Percentiles rank a stretch among this genome's conserved stretches.
Conservation (phyloP, 2,329 filamentous ascomycete species). For the Cladobotryum protrusum region DNA sequence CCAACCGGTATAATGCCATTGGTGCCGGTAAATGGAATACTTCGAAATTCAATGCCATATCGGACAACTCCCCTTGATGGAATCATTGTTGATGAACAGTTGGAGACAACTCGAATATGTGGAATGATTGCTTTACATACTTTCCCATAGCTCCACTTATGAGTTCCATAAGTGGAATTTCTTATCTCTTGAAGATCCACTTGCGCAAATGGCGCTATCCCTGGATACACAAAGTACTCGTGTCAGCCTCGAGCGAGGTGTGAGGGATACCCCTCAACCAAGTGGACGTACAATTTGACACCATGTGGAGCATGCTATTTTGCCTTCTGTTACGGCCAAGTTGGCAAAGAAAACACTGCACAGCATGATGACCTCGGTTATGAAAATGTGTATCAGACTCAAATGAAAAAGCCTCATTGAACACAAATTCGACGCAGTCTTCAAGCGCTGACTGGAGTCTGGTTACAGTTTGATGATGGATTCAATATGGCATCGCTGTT, state of each 20-base stretch:
- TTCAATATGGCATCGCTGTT: no score
- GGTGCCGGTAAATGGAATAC: no score
- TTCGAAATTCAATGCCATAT: no score
- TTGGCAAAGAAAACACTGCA: not conserved
- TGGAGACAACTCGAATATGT: no score
- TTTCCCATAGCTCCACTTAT: constrained; percentile 19
- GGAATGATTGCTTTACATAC: not conserved
- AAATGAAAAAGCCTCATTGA: constrained; percentile 10
- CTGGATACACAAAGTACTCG: constrained; percentile 3
- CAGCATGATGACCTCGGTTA: constrained; percentile 1
- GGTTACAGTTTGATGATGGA: no score
- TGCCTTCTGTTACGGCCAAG: constrained; percentile 5
- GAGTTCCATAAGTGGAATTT: constrained; percentile 1
- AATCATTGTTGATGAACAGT: no score
- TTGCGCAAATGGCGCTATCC: not conserved
- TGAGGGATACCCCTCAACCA: constrained; percentile 15
- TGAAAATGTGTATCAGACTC: constrained; percentile 12
- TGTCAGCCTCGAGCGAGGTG: constrained; percentile 14
- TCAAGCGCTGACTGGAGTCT: not conserved
- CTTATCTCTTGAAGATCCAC: constrained; percentile 11
- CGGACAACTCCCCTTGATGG: no score
- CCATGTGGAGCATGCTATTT: constrained; percentile 22
- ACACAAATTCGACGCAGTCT: constrained; percentile 3
- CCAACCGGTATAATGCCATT: no score
- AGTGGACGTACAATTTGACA: constrained; percentile 25